Conservation (phyloP, 768 basidiomycete genomes). For the Suillus sp. region DNA sequence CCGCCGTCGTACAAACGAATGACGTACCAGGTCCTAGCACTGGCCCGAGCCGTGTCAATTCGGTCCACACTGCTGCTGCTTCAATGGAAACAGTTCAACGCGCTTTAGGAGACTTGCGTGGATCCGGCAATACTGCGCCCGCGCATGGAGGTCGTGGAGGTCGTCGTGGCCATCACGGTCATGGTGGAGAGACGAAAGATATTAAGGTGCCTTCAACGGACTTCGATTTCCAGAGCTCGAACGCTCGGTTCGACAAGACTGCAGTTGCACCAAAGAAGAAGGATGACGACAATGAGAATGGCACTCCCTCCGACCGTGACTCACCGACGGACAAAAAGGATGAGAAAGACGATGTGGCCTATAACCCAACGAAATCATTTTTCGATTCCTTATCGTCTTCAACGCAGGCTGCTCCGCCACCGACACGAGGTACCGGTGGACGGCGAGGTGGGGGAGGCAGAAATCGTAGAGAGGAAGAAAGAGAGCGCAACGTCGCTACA, state of each 20-base stretch:
- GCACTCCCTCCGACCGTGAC: conserved; percentile 33
- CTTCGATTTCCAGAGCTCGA: conserved; percentile 80
- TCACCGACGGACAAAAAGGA: conserved; percentile 29
- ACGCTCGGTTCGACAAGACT: conserved; percentile 81
- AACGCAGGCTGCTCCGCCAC: conserved; percentile 37
- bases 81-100: conserved; percentile 74
- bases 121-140: conserved; percentile 27
- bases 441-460: conserved; percentile 54
- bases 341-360: conserved; percentile 49
- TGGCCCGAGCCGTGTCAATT: conserved; percentile 41
- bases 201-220: conserved; percentile 70
- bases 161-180: conserved; percentile 34
- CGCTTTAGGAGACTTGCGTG: conserved; percentile 52
- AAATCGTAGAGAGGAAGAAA: conserved; percentile 78
- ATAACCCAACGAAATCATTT: conserved; percentile 79
- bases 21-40: conserved; percentile 29
- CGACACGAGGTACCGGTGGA: conserved; percentile 40
- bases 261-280: conserved; percentile 45
- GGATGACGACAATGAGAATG: conserved; percentile 32
- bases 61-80: conserved; percentile 71
- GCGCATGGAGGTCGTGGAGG: conserved; percentile 41
- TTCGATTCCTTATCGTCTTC: conserved; percentile 71
- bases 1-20: conserved; percentile 22
- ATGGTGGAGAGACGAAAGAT: conserved; percentile 37
- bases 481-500: conserved; percentile 82